Evolutionary conservation across 495 filamentous ascomycete species (phyloP).

Genomic region (Symbiotaphrina buchneri): DNA sequence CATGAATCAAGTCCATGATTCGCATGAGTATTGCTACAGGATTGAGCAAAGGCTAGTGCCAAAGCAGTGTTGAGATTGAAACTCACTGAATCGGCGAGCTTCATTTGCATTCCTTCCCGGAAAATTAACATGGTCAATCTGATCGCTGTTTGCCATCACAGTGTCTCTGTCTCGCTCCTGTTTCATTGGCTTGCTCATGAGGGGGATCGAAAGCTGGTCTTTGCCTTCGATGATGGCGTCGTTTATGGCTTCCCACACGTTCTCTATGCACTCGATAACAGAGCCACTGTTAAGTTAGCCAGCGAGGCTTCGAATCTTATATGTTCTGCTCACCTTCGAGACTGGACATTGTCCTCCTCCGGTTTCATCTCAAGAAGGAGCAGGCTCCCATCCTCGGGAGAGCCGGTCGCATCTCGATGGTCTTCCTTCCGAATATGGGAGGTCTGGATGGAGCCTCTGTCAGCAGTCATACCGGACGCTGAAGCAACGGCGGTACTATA

Average conservation of each 20-base stretch:
- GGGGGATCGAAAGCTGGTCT: conserved; percentile 21
- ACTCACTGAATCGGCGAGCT: conserved; percentile 43
- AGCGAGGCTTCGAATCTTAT: no score
- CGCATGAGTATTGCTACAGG: conserved; percentile 33
- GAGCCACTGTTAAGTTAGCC: conserved; percentile 2
- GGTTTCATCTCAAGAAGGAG: no score
- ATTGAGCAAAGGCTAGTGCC: conserved; percentile 5
- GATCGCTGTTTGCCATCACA: neutral
- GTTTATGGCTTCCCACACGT: conserved; percentile 24
- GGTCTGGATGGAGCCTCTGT: no score
- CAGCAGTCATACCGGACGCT: no score
- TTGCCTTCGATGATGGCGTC: conserved; percentile 21
- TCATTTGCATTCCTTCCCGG: conserved; percentile 34
- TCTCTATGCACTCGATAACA: conserved; percentile 26
- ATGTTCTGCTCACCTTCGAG: no score
- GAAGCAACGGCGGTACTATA: no score
- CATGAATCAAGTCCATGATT: conserved; percentile 47
- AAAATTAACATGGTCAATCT: conserved; percentile 18
- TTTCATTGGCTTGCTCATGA: conserved; percentile 9
- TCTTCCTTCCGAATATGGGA: no score
- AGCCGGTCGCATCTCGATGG: no score
- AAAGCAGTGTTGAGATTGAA: conserved; percentile 1
- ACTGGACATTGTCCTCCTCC: no score
- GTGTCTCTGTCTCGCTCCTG: conserved; percentile 1
- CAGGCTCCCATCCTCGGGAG: no score